Percentiles rank a stretch among this genome's conserved stretches.
phyloP scores from a whole-genome alignment of 352 stramenopile genomes.

The Phytopythium chamaehyphon region DNA sequence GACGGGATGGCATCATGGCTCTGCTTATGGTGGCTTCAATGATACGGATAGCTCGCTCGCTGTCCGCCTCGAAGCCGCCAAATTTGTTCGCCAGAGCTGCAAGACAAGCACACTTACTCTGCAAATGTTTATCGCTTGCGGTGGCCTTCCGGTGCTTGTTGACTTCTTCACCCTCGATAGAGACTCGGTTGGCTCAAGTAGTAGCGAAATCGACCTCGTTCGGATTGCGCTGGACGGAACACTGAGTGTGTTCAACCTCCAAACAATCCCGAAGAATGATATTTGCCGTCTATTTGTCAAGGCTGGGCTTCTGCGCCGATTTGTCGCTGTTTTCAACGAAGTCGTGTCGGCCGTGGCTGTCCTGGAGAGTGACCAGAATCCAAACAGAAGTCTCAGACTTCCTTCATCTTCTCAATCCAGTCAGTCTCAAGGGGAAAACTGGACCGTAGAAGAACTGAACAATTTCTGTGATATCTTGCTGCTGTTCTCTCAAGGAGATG shows the following conservation, averaged over 20 bases:
- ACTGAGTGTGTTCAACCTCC: slow-evolving; percentile 87
- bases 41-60: slow-evolving; percentile 35
- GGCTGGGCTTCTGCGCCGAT: slow-evolving; percentile 84
- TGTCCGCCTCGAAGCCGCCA: slow-evolving; percentile 83
- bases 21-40: slow-evolving; percentile 3
- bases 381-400: no score
- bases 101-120: slow-evolving; percentile 86
- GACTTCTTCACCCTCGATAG: slow-evolving; percentile 62
- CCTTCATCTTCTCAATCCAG: background rate
- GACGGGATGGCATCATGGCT: background rate
- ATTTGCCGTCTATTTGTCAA: slow-evolving; percentile 95
- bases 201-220: slow-evolving; percentile 46
- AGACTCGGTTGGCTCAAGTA: background rate
- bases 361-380: slow-evolving; percentile 5
- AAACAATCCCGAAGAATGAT: slow-evolving; percentile 91
- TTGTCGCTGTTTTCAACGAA: slow-evolving; percentile 84
- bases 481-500: slow-evolving; percentile 90
- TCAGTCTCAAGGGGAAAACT: slow-evolving; percentile 14
- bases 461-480: slow-evolving; percentile 87
- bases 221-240: slow-evolving; percentile 89
- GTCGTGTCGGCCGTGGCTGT: slow-evolving; percentile 41
- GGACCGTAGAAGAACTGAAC: slow-evolving; percentile 66
- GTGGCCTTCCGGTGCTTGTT: slow-evolving; percentile 81
- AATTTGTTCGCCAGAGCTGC: slow-evolving; percentile 87
- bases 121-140: slow-evolving; percentile 93